These are phyloP conservation scores for Torulaspora microellipsoides DNA, from an alignment of 805 yeast genomes.

Conservation along the genomic window DNA sequence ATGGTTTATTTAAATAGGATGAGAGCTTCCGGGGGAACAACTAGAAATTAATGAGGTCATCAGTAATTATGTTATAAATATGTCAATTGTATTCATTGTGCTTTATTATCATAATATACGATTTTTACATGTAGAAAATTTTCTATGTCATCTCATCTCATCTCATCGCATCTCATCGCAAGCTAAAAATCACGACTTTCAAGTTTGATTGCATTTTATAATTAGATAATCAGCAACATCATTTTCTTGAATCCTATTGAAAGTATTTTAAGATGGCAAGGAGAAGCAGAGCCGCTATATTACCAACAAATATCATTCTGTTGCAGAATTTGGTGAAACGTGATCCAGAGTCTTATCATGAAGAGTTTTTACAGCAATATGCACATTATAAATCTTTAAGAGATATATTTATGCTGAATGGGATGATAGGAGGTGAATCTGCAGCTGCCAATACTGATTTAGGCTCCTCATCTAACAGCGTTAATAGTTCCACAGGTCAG, in stretches of 20 bases:
- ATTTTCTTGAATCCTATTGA: background rate
- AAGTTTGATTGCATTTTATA: background rate
- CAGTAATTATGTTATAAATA: too few relatives aligned
- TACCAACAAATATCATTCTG: constrained; percentile 88
- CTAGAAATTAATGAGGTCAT: too few relatives aligned
- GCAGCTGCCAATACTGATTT: constrained; percentile 41
- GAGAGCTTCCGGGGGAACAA: too few relatives aligned
- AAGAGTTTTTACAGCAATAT: constrained; percentile 89
- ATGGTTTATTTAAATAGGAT: constrained; percentile 39
- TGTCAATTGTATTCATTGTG: too few relatives aligned
- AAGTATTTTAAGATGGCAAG: constrained; percentile 56
- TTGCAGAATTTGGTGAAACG: constrained; percentile 88
- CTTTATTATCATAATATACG: too few relatives aligned
- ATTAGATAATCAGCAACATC: background rate
- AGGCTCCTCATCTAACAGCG: constrained; percentile 26
- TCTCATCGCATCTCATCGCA: constrained; percentile 20
- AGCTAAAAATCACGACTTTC: too few relatives aligned
- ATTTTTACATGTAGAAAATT: constrained; percentile 4
- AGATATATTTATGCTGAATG: constrained; percentile 74
- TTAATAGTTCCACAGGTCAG: constrained; percentile 37
- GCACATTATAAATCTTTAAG: constrained; percentile 87
- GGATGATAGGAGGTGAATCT: constrained; percentile 19
- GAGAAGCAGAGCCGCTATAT: constrained; percentile 83
- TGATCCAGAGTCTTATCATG: constrained; percentile 91
- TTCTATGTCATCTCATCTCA: constrained; percentile 26